Evolutionary conservation across 1,284 basidiomycete genomes (phyloP).

Genomic region (Pascua sp.): DNA sequence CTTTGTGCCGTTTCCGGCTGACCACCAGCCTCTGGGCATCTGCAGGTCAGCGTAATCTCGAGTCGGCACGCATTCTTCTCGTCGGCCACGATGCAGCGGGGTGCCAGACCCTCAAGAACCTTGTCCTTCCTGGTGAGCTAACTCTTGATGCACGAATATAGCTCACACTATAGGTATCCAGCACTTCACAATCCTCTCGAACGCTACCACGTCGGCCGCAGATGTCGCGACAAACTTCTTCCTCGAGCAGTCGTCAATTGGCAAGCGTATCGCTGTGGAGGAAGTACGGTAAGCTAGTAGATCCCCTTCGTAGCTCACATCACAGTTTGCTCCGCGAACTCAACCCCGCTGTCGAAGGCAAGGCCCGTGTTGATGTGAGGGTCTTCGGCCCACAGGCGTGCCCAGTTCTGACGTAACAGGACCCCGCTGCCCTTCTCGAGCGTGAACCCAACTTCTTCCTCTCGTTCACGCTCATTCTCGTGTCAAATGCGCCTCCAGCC

Average conservation of each 20-base stretch:
- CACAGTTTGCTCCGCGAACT: slow-evolving; percentile 67
- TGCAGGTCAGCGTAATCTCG: slow-evolving; percentile 86
- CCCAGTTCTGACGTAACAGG: slow-evolving; percentile 31
- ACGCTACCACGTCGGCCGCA: slow-evolving; percentile 59
- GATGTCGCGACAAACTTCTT: slow-evolving; percentile 98
- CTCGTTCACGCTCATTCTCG: slow-evolving; percentile 74
- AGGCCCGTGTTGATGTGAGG: slow-evolving; percentile 59
- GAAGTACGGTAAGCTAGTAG: slow-evolving; percentile 57
- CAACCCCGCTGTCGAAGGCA: slow-evolving; percentile 78
- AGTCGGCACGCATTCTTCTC: slow-evolving; percentile 76
- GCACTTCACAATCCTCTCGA: slow-evolving; percentile 82
- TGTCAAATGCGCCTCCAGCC: slow-evolving; percentile 66
- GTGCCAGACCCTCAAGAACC: slow-evolving; percentile 85
- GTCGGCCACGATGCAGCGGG: slow-evolving; percentile 75
- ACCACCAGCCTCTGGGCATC: slow-evolving; percentile 81
- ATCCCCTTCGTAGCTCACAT: slow-evolving; percentile 12
- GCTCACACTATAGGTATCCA: slow-evolving; percentile 61
- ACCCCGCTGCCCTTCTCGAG: slow-evolving; percentile 60
- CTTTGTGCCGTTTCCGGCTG: neutral
- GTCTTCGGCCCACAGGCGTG: neutral
- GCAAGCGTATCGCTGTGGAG: slow-evolving; percentile 73
- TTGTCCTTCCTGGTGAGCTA: slow-evolving; percentile 73
- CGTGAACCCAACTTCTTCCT: slow-evolving; percentile 55
- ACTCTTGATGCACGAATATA: neutral
- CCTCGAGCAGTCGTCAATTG: slow-evolving; percentile 71